These are phyloP conservation scores for Rutstroemia sp. DNA, from an alignment of 2,329 filamentous ascomycete species.

Conservation along the genomic window DNA sequence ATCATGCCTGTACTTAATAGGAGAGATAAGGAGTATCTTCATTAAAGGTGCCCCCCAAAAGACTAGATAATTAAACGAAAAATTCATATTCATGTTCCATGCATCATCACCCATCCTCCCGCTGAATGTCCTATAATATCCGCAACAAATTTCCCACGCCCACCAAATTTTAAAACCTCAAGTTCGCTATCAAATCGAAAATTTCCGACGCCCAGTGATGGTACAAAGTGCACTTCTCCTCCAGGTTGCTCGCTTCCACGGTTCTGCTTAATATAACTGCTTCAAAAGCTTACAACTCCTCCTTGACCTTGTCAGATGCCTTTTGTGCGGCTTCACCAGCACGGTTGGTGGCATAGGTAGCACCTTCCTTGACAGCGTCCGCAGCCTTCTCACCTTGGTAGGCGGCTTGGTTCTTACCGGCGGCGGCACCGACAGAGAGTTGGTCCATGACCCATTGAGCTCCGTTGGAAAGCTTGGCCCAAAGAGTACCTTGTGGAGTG, in stretches of 20 bases:
- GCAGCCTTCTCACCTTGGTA: conserved; percentile 38
- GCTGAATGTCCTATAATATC: background rate
- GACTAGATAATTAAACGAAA: background rate
- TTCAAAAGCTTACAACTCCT: conserved; percentile 27
- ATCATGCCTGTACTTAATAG: too few species aligned
- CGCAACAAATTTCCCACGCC: background rate
- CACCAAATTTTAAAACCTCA: background rate
- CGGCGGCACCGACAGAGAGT: conserved; percentile 39
- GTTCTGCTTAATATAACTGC: background rate
- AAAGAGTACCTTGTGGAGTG: conserved; percentile 56
- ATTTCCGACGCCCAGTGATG: conserved; percentile 3
- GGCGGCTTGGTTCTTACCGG: conserved; percentile 34
- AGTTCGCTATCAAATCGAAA: conserved; percentile 2
- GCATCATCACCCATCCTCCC: background rate
- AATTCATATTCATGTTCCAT: background rate
- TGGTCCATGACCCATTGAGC: conserved; percentile 41
- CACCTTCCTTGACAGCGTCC: conserved; percentile 32
- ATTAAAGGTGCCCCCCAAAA: too few species aligned
- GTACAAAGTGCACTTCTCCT: background rate
- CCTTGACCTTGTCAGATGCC: conserved; percentile 26
- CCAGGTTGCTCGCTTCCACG: background rate
- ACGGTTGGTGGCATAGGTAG: conserved; percentile 29
- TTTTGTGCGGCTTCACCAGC: conserved; percentile 32
- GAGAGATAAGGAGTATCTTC: too few species aligned
- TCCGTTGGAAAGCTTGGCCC: conserved; percentile 49